phyloP scores from a whole-genome alignment of 1,139 yeast species.

The Petasospora fabianii region DNA sequence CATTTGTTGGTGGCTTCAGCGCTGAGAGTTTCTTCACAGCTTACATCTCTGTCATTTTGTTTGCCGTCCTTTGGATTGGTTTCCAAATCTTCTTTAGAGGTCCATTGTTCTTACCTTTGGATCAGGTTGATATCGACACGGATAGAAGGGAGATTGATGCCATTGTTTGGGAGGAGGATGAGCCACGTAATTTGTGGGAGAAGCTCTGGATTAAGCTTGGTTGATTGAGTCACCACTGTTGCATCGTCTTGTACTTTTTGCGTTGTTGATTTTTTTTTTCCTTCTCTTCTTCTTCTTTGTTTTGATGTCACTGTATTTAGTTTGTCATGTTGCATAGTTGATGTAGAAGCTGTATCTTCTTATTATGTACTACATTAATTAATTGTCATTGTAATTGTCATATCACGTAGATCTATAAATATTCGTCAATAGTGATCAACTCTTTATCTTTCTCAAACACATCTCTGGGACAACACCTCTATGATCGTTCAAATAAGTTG shows the following conservation, averaged over 20 bases:
- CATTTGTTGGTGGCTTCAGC: slow-evolving; percentile 48
- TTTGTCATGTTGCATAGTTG: no score
- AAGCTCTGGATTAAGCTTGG: slow-evolving; percentile 47
- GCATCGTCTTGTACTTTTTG: no score
- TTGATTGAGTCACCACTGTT: slow-evolving; percentile 8
- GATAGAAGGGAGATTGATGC: slow-evolving; percentile 62
- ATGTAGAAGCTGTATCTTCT: no score
- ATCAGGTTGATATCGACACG: slow-evolving; percentile 58
- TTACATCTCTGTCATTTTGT: slow-evolving; percentile 53
- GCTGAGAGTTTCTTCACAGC: slow-evolving; percentile 55
- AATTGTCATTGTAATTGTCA: no score
- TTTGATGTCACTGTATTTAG: no score
- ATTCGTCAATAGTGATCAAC: no score
- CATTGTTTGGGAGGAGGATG: slow-evolving; percentile 48
- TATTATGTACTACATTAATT: no score
- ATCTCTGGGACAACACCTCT: slow-evolving; percentile 38
- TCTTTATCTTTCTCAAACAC: slow-evolving; percentile 25
- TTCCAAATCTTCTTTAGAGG: slow-evolving; percentile 51
- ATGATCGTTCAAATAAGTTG: slow-evolving; percentile 31
- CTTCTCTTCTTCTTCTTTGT: no score
- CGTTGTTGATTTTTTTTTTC: no score
- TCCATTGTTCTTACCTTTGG: slow-evolving; percentile 40
- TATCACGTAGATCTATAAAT: no score
- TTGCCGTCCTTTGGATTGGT: slow-evolving; percentile 44
- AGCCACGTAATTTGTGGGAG: slow-evolving; percentile 49